These are phyloP conservation scores for Brasilioporus rufonigricans DNA, from an alignment of 768 basidiomycete species.

Conservation along the genomic window DNA sequence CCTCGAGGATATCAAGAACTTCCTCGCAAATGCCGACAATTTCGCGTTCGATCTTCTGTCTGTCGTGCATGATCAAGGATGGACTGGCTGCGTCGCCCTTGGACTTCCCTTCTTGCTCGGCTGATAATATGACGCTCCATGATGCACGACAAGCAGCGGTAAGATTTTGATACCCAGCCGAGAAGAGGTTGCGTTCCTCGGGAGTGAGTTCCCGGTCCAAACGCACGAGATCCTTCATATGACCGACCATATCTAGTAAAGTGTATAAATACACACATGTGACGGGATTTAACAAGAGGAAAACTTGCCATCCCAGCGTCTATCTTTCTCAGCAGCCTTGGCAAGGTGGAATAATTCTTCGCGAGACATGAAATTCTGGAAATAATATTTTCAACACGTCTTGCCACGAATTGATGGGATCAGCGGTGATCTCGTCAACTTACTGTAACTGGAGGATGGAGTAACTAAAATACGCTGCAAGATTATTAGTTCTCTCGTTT, in stretches of 20 bases:
- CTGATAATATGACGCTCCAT: too few species aligned
- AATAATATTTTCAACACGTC: background rate
- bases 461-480: background rate
- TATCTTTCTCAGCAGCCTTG: background rate
- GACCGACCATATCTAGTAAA: background rate
- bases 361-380: background rate
- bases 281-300: background rate
- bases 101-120: too few species aligned
- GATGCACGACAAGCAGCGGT: too few species aligned
- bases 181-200: background rate
- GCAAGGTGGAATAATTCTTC: background rate
- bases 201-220: background rate
- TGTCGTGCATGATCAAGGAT: too few species aligned
- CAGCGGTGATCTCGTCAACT: background rate
- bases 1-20: too few species aligned
- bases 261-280: background rate
- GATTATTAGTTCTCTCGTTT: background rate
- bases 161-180: too few species aligned
- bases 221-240: background rate
- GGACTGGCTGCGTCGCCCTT: too few species aligned
- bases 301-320: background rate
- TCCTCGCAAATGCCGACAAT: too few species aligned
- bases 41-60: too few species aligned
- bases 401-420: background rate
- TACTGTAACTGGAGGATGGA: background rate